Evolutionary conservation across 257 asterid species (phyloP), one percentile per base, ranked within the genome.

Genomic region (Galeopsis tetrahit): DNA sequence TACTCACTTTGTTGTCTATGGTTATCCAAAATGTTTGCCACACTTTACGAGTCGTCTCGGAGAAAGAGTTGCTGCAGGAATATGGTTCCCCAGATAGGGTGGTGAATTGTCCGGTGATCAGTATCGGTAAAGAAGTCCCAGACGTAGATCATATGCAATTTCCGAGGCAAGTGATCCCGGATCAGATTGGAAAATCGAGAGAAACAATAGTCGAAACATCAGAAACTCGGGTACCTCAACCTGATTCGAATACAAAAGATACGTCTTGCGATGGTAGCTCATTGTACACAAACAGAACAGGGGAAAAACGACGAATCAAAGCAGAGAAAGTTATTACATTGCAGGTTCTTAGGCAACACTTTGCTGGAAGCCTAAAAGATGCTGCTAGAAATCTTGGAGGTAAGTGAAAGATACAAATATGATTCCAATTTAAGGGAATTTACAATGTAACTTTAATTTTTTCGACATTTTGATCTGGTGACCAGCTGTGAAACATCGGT

Each of bases 371-470:
- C 84, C 88, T 94, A 43, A 91, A 91, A 82, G 98, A 94, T 76
- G 98, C 98, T 69, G 98, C 98, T 49, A 88, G 49, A 78, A 88
- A 83, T 82, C 91, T 91, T 74, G 95, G 98, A 58, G 98, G 97
- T 89, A 80, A 84, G 97, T 39, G 28, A 21, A 21, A 21, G 28
- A 21, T 21, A 21, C 28, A 21, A 21, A 21, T 21, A 21, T 21
- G 28, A 21, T 0, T 21, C 28, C 28, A 21, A 21, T 21, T 21
- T 21, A 21, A 21, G 28, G 28, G 28, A 21, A n/a, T n/a, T n/a
- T n/a, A n/a, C n/a, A n/a, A n/a, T n/a, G n/a, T n/a, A n/a, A n/a
- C 28, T 21, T 21, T 21, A 21, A 21, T 21, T 21, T 21, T 21
- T 21, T 21, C 28, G 28, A 1, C 28, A 21, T 21, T 21, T 21